Percentiles rank a stretch among this genome's conserved stretches.
Conservation (phyloP, 2,329 filamentous ascomycete genomes). For the Aspergillus tubingensis region DNA sequence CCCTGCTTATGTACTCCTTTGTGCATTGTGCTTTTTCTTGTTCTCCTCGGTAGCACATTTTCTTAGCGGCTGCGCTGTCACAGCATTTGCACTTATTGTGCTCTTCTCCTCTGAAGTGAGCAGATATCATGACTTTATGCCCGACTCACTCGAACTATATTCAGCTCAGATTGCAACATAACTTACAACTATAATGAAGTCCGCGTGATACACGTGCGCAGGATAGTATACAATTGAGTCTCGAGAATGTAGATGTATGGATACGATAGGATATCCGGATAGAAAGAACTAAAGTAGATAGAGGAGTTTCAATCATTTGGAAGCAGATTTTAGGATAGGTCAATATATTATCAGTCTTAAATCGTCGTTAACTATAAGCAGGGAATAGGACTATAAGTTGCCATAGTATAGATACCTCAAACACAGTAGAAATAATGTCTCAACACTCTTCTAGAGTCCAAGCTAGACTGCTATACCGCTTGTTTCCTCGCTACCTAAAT, state of each 20-base stretch:
- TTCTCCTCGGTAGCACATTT: neutral
- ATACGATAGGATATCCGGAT: neutral
- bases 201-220: neutral
- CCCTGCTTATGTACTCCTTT: slow-evolving; percentile 1
- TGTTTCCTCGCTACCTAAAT: no score
- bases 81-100: neutral
- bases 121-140: neutral
- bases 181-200: neutral
- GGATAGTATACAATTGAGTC: neutral
- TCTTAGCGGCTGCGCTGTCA: neutral
- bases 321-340: fast-evolving
- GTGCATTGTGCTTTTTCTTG: neutral
- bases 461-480: no score
- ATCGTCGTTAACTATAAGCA: no score
- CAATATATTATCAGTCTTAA: no score
- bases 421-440: no score
- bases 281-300: no score
- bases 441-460: no score
- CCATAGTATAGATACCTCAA: no score
- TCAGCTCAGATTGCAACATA: neutral
- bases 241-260: neutral
- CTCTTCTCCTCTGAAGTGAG: neutral
- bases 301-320: no score
- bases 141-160: neutral
- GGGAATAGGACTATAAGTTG: no score